Evolutionary conservation across 345 rosid genomes (phyloP).

Genomic region (Sisymbrium altissimum): DNA sequence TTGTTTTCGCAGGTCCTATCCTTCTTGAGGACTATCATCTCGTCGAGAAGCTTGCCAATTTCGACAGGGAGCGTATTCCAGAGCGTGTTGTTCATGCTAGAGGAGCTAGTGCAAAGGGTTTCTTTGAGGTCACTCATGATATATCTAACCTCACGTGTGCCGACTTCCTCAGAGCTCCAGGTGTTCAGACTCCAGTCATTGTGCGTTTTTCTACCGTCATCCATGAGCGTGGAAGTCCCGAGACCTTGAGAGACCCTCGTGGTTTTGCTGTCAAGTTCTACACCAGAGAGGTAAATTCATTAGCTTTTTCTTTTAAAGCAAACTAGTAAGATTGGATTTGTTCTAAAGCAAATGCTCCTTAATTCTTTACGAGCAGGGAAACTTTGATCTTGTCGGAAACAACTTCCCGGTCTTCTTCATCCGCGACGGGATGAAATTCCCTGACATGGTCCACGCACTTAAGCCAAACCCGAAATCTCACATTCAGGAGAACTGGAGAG

Average conservation of each 20-base stretch:
- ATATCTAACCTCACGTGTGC: constrained; percentile 70
- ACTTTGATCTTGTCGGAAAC: constrained; percentile 99
- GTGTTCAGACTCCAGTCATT: constrained; percentile 87
- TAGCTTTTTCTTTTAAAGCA: background rate
- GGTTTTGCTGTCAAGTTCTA: constrained; percentile 93
- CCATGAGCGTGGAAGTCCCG: constrained; percentile 95
- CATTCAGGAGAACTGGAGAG: constrained; percentile 94
- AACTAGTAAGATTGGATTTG: background rate
- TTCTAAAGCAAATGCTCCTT: background rate
- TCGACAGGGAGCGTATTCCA: constrained; percentile 82
- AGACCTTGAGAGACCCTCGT: constrained; percentile 88
- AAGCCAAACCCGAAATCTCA: constrained; percentile 98
- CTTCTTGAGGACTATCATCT: constrained; percentile 93
- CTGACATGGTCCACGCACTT: constrained; percentile 87
- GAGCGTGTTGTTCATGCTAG: constrained; percentile 97
- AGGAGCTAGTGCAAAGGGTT: constrained; percentile 93
- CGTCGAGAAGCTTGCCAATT: constrained; percentile 81
- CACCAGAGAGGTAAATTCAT: constrained; percentile 69
- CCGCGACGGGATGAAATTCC: constrained; percentile 96
- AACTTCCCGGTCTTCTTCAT: constrained; percentile 92
- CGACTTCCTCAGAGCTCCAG: constrained; percentile 85
- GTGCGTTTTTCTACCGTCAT: constrained; percentile 90
- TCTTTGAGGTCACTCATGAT: constrained; percentile 88
- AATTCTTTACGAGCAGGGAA: constrained; percentile 52
- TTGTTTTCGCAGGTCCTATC: constrained; percentile 59